These are phyloP conservation scores for Podaxis sp. DNA, from an alignment of 768 basidiomycete species.

Conservation along the genomic window DNA sequence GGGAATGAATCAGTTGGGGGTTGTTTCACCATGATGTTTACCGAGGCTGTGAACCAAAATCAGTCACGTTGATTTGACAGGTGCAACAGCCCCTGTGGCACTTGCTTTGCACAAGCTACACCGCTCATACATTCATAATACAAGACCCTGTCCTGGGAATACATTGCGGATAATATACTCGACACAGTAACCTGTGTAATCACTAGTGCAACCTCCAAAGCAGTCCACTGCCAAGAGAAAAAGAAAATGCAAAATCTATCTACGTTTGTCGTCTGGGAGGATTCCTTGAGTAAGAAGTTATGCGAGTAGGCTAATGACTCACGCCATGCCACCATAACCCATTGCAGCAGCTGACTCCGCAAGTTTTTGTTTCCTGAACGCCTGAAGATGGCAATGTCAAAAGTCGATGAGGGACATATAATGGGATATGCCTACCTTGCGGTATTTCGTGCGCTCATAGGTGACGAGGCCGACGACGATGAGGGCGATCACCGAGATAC, in stretches of 20 bases:
- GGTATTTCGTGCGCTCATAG: slow-evolving; percentile 84
- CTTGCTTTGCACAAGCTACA: neutral
- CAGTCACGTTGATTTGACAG: neutral
- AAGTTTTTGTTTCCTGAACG: slow-evolving; percentile 73
- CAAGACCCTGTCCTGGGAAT: slow-evolving; percentile 11
- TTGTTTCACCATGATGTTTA: neutral
- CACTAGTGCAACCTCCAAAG: slow-evolving; percentile 1
- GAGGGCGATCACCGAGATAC: slow-evolving; percentile 81
- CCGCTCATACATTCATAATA: neutral
- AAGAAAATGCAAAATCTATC: slow-evolving; percentile 5
- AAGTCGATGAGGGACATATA: neutral
- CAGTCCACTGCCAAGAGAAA: slow-evolving; percentile 2
- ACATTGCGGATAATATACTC: slow-evolving; percentile 13
- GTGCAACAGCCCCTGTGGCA: neutral
- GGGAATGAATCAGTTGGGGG: neutral
- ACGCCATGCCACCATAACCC: slow-evolving; percentile 53
- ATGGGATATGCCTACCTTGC: slow-evolving; percentile 55
- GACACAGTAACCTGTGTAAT: neutral
- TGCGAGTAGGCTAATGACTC: neutral
- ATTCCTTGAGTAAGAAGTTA: neutral
- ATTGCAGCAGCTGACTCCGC: slow-evolving; percentile 59
- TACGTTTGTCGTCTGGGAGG: slow-evolving; percentile 1
- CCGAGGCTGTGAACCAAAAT: neutral
- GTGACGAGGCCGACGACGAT: slow-evolving; percentile 83
- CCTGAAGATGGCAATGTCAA: slow-evolving; percentile 36